Conservation (phyloP, 1,284 basidiomycete species). For the Acaromyces ingoldii region DNA sequence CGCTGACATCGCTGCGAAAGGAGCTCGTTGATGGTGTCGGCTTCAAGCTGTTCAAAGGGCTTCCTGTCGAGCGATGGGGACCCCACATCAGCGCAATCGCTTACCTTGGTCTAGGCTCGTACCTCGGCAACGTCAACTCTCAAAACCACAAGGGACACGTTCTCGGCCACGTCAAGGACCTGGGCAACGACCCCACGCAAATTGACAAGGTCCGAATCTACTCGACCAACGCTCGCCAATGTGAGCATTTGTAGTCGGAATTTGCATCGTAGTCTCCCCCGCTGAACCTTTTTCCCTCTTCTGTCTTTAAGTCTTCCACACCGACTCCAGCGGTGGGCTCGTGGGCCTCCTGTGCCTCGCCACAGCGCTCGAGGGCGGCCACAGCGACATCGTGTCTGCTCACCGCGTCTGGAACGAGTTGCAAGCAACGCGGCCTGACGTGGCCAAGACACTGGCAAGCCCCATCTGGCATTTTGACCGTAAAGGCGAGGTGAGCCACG, state of each 20-base stretch:
- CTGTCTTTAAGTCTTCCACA: slow-evolving; percentile 54
- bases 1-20: slow-evolving; percentile 21
- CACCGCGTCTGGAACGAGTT: slow-evolving; percentile 55
- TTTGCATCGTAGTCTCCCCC: too few species aligned
- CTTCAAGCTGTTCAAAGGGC: slow-evolving; percentile 54
- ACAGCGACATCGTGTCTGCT: slow-evolving; percentile 53
- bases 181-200: slow-evolving; percentile 54
- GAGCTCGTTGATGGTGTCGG: slow-evolving; percentile 42
- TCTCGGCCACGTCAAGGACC: slow-evolving; percentile 54
- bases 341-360: slow-evolving; percentile 55
- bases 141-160: slow-evolving; percentile 50
- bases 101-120: slow-evolving; percentile 53
- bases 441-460: slow-evolving; percentile 50
- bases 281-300: too few species aligned
- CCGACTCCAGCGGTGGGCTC: slow-evolving; percentile 16
- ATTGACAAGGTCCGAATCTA: slow-evolving; percentile 55
- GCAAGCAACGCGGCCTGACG: slow-evolving; percentile 53
- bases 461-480: slow-evolving; percentile 46
- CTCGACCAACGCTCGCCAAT: slow-evolving; percentile 53
- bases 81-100: slow-evolving; percentile 51
- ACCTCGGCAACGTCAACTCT: slow-evolving; percentile 50
- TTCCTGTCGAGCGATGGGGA: slow-evolving; percentile 51
- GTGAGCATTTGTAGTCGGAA: too few species aligned
- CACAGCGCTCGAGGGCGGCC: slow-evolving; percentile 54
- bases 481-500: slow-evolving; percentile 33